Evolutionary conservation across 2,329 filamentous ascomycete genomes (phyloP).

Genomic region (Shiraia sp.): DNA sequence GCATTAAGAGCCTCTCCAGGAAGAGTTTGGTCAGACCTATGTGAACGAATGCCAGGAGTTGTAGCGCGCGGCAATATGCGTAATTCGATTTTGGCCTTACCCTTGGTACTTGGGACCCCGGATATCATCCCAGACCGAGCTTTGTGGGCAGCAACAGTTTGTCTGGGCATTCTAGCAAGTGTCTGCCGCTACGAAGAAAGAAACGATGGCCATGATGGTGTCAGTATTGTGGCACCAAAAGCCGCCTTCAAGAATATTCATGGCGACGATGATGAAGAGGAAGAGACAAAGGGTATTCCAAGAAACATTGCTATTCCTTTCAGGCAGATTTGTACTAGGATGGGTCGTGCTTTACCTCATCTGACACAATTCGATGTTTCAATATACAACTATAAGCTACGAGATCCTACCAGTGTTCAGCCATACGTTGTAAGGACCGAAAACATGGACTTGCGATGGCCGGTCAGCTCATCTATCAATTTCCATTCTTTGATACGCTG

Average conservation of each 20-base stretch:
- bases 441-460: constrained; percentile 59
- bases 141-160: constrained; percentile 57
- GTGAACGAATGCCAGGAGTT: constrained; percentile 58
- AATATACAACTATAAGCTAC: constrained; percentile 57
- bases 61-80: constrained; percentile 55
- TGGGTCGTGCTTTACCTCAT: constrained; percentile 59
- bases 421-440: constrained; percentile 58
- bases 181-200: constrained; percentile 59
- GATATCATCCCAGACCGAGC: constrained; percentile 57
- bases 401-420: constrained; percentile 52
- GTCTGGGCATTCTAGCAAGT: constrained; percentile 57
- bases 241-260: constrained; percentile 46
- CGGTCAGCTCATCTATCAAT: constrained; percentile 40
- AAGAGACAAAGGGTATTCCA: constrained; percentile 56
- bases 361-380: constrained; percentile 58
- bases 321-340: constrained; percentile 55
- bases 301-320: constrained; percentile 55
- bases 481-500: neutral
- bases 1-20: constrained; percentile 54
- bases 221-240: constrained; percentile 40
- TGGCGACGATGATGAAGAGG: constrained; percentile 55
- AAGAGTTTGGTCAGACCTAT: constrained; percentile 58
- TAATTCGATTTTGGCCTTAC: constrained; percentile 54
- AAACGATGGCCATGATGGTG: constrained; percentile 58
- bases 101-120: constrained; percentile 53